Base-by-base conservation (phyloP, 257 asterid genomes). In the Fraxinus anomala region DNA sequence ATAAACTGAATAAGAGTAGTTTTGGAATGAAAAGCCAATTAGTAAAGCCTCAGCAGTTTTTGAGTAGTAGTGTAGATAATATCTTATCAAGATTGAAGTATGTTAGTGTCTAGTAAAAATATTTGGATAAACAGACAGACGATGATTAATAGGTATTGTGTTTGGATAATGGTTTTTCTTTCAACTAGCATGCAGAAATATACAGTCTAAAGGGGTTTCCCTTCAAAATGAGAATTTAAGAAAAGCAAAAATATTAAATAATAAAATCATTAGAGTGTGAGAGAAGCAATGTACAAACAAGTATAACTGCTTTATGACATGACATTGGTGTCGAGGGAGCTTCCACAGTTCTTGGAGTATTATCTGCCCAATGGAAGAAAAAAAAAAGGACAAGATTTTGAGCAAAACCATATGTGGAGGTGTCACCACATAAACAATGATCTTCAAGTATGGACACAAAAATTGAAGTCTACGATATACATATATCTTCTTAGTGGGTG, bases 251-350 rank as follows among this genome's bases (percentile, higher is more conserved):
- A 61, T 59, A 26, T 61, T 3, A 54, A 19, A 12, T 37, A 63
- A 66, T 19, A 56, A 44, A 66, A 81, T 33, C 26, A 30, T 68
- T 49, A 44, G 82, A 74, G 76, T 73, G 67, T 84, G 83, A 87
- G 91, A 80, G 73, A 81, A 87, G 91, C 84, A 82, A 87, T 91
- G 97, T 87, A 95, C 99, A 93, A 89, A 95, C 99, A 95, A 95
- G 96, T 87, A 95, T 89, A 90, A 92, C 88, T 80, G 97, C 92
- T 95, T 88, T 92, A 82, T 86, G 80, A 76, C 96, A 80, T 77
- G 91, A 82, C 76, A 80, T 86, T 89, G 85, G 82, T 44, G 86
- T 76, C 49, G 85, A 80, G 69, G 86, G 85, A 79, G 86, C 92
- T 82, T 92, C 96, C 87, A 81, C 86, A 36, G 73, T 83, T 85